Percentiles rank a stretch among this genome's conserved stretches.
phyloP scores from a whole-genome alignment of 2,329 filamentous ascomycete genomes.

The Pseudomassariella vexata region DNA sequence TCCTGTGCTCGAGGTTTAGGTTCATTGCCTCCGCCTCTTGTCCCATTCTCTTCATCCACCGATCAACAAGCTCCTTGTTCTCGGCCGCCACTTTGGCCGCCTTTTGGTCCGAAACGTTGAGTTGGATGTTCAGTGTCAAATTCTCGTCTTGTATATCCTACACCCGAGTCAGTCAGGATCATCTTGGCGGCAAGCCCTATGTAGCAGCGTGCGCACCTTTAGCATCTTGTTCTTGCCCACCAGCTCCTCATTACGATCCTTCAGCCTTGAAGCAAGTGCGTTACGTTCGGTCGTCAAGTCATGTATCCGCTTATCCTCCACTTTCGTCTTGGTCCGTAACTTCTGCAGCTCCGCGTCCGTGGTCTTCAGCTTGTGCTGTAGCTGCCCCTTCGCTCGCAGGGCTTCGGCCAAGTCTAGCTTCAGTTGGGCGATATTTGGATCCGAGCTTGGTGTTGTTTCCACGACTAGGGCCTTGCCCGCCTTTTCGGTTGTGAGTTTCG shows the following conservation, averaged over 20 bases:
- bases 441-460: slow-evolving; percentile 10
- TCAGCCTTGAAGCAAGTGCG: slow-evolving; percentile 58
- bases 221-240: slow-evolving; percentile 77
- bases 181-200: no score
- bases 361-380: slow-evolving; percentile 57
- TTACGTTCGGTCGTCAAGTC: slow-evolving; percentile 58
- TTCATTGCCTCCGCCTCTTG: slow-evolving; percentile 89
- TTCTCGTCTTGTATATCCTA: slow-evolving; percentile 89
- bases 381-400: slow-evolving; percentile 64
- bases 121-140: slow-evolving; percentile 77
- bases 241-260: slow-evolving; percentile 81
- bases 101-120: slow-evolving; percentile 78
- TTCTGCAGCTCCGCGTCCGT: slow-evolving; percentile 59
- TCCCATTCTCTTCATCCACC: slow-evolving; percentile 87
- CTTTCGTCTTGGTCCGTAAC: slow-evolving; percentile 51
- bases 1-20: slow-evolving; percentile 43
- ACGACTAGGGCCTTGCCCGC: slow-evolving; percentile 14
- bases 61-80: slow-evolving; percentile 81
- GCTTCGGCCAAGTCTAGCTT: slow-evolving; percentile 70
- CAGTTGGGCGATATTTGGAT: slow-evolving; percentile 39
- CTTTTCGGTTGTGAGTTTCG: slow-evolving; percentile 16
- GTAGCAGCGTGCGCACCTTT: slow-evolving; percentile 54
- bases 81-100: slow-evolving; percentile 68
- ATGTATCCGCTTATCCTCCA: slow-evolving; percentile 56
- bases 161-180: slow-evolving; percentile 5